Base-by-base conservation (phyloP, 2,329 filamentous ascomycete genomes). In the Rachicladosporium sp. region DNA sequence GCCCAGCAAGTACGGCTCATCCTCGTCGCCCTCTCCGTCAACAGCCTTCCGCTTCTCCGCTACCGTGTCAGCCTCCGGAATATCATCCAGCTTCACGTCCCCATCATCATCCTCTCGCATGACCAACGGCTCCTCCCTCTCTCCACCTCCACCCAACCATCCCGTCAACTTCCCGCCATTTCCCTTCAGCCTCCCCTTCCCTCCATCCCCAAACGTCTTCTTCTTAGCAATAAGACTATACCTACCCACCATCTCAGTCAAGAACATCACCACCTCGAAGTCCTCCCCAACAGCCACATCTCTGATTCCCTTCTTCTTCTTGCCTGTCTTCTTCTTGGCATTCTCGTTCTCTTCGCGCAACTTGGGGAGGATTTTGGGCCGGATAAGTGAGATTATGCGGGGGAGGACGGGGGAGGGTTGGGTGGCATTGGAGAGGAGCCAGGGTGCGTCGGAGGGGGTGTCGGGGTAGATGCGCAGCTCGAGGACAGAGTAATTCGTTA, bases 391-490 rank as follows among this genome's bases (percentile, higher is more conserved):
- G 43, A 98, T 87, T 51, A 96, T 79, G 47, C 80, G 81, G 31
- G 81, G 78, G 10, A 98, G 73, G 10, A 89, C 74, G 3, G 83
- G 78, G 23, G 23, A 27, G 23, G 23, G 23, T 33, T 33, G 31
- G 50, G 87, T 70, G 47, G 79, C 76, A 29, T 82, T 72, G 52
- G 82, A 81, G 48, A 94, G 73, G 11, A 98, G 75, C 78, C 93
- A 95, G 55, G 80, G 79, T 15, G 78, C 76, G 44, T 94, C 76
- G 9, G 81, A 76, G 1, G 91, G 91, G 52, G 89, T 88, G 48
- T 96, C 89, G 35, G 95, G 77, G 62, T 96, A 96, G 50, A 98
- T 91, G 48, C 88, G 87, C 48, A 85, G 87, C 70, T 98, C 91
- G n/a, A 98, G 73, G 27, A 95, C 87, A 4, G 89, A 94, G 61